Percentiles rank a stretch among this genome's conserved stretches.
Conservation (phyloP, 768 basidiomycete species). For the Lyophyllum atratum region DNA sequence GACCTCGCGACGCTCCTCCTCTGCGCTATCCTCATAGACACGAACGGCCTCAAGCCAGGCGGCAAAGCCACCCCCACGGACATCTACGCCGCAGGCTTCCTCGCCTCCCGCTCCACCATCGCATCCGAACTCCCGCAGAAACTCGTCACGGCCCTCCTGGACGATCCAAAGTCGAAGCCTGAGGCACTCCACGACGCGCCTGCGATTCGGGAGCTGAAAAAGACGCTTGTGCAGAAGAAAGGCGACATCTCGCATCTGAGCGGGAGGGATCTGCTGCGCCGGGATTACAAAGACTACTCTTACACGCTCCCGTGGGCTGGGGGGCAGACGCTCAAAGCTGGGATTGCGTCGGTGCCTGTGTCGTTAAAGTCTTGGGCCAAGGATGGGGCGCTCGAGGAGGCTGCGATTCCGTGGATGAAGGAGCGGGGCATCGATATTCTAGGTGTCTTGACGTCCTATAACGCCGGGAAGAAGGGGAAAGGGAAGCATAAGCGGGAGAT, state of each 20-base stretch:
- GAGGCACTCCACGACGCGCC: conserved; percentile 37
- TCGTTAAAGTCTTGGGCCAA: conserved; percentile 59
- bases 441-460: conserved; percentile 81
- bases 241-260: conserved; percentile 63
- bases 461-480: conserved; percentile 34
- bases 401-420: conserved; percentile 58
- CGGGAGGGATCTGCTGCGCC: conserved; percentile 76
- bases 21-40: conserved; percentile 85
- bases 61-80: conserved; percentile 79
- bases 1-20: conserved; percentile 81
- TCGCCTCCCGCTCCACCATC: conserved; percentile 60
- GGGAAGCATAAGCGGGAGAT: conserved; percentile 69
- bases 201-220: conserved; percentile 51
- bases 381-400: conserved; percentile 42
- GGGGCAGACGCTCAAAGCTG: conserved; percentile 54
- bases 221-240: conserved; percentile 59
- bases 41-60: conserved; percentile 70
- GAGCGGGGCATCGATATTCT: conserved; percentile 66
- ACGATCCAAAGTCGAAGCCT: conserved; percentile 14
- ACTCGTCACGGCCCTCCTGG: conserved; percentile 9
- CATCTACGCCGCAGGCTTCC: conserved; percentile 58
- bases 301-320: conserved; percentile 31
- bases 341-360: conserved; percentile 83
- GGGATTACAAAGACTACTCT: conserved; percentile 95
- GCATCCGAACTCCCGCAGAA: conserved; percentile 27